Evolutionary conservation across 2,329 filamentous ascomycete genomes (phyloP), one percentile per base, ranked within the genome.

Genomic region (Epichloe bromicola): DNA sequence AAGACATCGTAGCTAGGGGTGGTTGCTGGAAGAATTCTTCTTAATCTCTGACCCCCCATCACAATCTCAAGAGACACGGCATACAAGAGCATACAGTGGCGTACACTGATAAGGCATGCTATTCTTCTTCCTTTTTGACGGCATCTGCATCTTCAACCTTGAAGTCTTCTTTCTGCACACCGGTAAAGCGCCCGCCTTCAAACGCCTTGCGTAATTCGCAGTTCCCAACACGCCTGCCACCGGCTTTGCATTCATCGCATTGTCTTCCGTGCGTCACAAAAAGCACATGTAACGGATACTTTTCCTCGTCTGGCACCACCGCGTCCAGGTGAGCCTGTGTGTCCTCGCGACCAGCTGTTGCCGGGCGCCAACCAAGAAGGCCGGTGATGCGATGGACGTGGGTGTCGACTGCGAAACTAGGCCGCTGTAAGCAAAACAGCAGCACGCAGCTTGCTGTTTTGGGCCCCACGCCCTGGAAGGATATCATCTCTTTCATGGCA

Each of bases 371-470:
- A 3, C 73, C 73, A 26, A 78, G 58, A 26, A 73, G 58, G 0
- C 72, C 73, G 17, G 72, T 67, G 51, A 78, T 67, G 15, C 74
- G 66, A 57, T 74, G 68, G 1, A 77, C 74, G 48, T 78, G 74
- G 0, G 74, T 77, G 54, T 78, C 74, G 36, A 78, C 74, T 3
- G 74, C 73, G 56, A 78, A 77, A 53, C 67, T 71, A 41, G 69
- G 65, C 39, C 73, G 59, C 23, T 62, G 61, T 46, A 77, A 62
- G 53, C 74, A 77, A 56, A 78, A 78, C 37, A 78, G 64, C 33
- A 75, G 56, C 8, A 78, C 73, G 56, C 74, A 78, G 54, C 68
- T 70, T 7, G 75, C 75, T 36, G 74, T 78, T 66, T 78, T 79
- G 55, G 73, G 73, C 0, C 75, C 75, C 1, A 79, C 73, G 48